Conservation (phyloP, 2,329 filamentous ascomycete genomes). For the Phyllosticta citribraziliensis region DNA sequence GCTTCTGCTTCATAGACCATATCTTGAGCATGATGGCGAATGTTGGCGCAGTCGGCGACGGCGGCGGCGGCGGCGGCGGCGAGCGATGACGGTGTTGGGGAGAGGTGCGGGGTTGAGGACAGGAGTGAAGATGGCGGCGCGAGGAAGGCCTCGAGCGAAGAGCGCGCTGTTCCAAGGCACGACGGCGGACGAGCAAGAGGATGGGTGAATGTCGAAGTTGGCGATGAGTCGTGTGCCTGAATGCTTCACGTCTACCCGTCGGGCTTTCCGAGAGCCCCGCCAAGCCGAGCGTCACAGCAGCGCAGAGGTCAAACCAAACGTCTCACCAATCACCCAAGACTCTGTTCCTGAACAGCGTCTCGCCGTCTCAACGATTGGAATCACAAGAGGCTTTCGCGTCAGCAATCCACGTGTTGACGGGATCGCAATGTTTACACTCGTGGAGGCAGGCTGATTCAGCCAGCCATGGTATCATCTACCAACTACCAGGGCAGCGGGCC, state of each 20-base stretch:
- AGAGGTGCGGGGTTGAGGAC: not conserved
- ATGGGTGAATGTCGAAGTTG: not conserved
- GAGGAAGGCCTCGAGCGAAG: not conserved
- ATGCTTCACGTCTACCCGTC: not conserved
- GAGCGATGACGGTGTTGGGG: not conserved
- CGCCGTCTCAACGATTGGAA: too few species aligned
- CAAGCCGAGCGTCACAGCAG: not conserved
- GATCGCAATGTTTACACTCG: not conserved
- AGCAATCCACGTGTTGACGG: not conserved
- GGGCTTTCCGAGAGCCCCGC: not conserved
- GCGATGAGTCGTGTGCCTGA: not conserved
- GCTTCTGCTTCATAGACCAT: constrained; percentile 97
- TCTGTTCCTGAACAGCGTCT: not conserved
- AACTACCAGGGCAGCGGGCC: constrained; percentile 19
- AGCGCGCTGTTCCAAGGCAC: not conserved
- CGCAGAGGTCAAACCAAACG: not conserved
- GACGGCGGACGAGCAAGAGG: not conserved
- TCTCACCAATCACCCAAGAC: not conserved
- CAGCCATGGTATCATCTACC: not conserved
- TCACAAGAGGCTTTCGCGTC: too few species aligned
- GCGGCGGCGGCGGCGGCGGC: constrained; percentile 3
- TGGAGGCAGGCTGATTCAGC: not conserved
- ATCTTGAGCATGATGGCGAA: constrained; percentile 82
- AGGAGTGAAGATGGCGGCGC: not conserved
- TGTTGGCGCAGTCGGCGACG: not conserved